Percentiles rank a stretch among this genome's conserved stretches.
Conservation (phyloP, 1,284 basidiomycete species). For the Trametes pubescens region DNA sequence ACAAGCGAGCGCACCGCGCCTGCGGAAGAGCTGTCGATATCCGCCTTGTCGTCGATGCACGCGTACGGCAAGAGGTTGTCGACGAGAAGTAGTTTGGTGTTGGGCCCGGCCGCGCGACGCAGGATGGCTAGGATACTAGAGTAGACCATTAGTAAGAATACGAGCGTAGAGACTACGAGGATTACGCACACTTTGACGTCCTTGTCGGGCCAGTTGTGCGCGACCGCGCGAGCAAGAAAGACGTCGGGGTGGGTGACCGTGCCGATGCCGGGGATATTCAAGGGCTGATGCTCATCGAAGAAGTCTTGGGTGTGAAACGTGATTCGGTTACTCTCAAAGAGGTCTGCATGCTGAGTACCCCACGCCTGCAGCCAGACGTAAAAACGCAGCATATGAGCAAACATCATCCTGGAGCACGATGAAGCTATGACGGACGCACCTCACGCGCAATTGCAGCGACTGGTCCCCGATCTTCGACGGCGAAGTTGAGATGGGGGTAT, state of each 20-base stretch:
- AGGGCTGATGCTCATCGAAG: slow-evolving; percentile 60
- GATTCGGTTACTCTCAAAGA: slow-evolving; percentile 29
- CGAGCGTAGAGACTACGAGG: not conserved
- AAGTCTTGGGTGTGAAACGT: slow-evolving; percentile 63
- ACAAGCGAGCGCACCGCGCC: slow-evolving; percentile 45
- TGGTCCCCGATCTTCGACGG: slow-evolving; percentile 73
- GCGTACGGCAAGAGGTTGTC: slow-evolving; percentile 25
- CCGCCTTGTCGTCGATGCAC: slow-evolving; percentile 21
- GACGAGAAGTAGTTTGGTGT: slow-evolving; percentile 28
- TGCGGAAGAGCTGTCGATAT: slow-evolving; percentile 35
- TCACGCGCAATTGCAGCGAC: slow-evolving; percentile 68
- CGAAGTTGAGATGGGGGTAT: slow-evolving; percentile 61
- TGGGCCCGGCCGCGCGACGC: slow-evolving; percentile 20
- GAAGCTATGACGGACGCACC: slow-evolving; percentile 17
- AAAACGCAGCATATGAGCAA: too few relatives aligned
- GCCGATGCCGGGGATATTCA: slow-evolving; percentile 21
- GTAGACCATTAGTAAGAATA: slow-evolving; percentile 15
- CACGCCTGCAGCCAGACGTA: slow-evolving; percentile 51
- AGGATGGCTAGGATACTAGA: slow-evolving; percentile 23
- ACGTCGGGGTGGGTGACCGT: slow-evolving; percentile 45
- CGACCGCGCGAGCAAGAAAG: slow-evolving; percentile 68
- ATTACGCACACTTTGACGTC: slow-evolving; percentile 23
- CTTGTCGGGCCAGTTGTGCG: slow-evolving; percentile 75
- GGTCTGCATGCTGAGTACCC: slow-evolving; percentile 60
- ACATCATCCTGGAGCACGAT: not conserved